A percentile compares a stretch with the other conserved stretches of the same genome.
Evolutionary conservation across 2,329 filamentous ascomycete species (phyloP).

Genomic region (Rutstroemia sp.): DNA sequence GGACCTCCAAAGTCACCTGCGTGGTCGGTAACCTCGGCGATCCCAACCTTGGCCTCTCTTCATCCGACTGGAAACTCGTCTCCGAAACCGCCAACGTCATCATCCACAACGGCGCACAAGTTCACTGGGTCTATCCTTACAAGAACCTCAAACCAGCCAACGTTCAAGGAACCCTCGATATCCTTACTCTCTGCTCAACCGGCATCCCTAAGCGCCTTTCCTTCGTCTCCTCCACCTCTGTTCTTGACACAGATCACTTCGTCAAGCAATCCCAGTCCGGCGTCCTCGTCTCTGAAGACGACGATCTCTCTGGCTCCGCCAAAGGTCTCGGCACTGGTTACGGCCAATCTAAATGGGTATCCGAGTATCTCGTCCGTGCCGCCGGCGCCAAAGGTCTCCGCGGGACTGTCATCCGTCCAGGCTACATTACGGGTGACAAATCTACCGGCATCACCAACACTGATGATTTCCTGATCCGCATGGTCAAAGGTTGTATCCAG

Average conservation of each 20-base stretch:
- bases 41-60: conserved; percentile 64
- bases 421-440: conserved; percentile 75
- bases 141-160: conserved; percentile 64
- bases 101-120: conserved; percentile 74
- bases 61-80: conserved; percentile 57
- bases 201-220: conserved; percentile 73
- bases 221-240: conserved; percentile 77
- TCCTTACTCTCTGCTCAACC: conserved; percentile 65
- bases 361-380: conserved; percentile 62
- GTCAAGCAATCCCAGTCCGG: conserved; percentile 64
- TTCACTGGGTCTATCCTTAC: conserved; percentile 80
- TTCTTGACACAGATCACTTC: conserved; percentile 77
- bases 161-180: conserved; percentile 73
- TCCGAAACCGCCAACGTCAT: conserved; percentile 61
- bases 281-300: conserved; percentile 61
- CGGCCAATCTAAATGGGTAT: conserved; percentile 83
- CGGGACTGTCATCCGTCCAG: conserved; percentile 72
- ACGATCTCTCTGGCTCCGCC: conserved; percentile 70
- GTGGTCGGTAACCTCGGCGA: conserved; percentile 70
- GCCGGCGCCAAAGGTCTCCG: conserved; percentile 70
- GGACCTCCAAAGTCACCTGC: conserved; percentile 56
- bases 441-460: conserved; percentile 65
- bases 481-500: conserved; percentile 84
- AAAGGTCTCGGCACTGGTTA: conserved; percentile 79
- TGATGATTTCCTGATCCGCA: conserved; percentile 84